Evolutionary conservation across 352 stramenopile species (phyloP).

Genomic region (Aphanomyces astaci): DNA sequence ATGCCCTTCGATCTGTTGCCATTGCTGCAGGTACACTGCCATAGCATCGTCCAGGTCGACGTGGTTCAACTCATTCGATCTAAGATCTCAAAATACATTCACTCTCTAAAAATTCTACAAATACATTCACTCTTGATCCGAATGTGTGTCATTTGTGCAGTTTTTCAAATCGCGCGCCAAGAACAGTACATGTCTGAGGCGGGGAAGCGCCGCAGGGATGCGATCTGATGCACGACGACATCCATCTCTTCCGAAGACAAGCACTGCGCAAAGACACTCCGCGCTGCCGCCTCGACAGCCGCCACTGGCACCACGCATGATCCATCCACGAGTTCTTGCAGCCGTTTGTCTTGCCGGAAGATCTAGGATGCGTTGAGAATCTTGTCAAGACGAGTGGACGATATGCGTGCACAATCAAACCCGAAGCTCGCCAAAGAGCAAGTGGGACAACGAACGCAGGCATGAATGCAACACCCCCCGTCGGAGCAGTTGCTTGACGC

Average conservation of each 20-base stretch:
- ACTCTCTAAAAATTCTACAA: too few species aligned
- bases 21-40: constrained; percentile 46
- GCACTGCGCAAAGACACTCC: constrained; percentile 38
- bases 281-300: constrained; percentile 30
- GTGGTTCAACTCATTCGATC: constrained; percentile 6
- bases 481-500: constrained; percentile 26
- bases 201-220: constrained; percentile 25
- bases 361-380: too few species aligned
- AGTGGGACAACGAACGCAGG: constrained; percentile 45
- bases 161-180: too few species aligned
- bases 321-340: constrained; percentile 48
- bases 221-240: constrained; percentile 32
- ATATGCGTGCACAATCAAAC: neutral
- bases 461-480: constrained; percentile 70
- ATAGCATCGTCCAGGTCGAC: constrained; percentile 68
- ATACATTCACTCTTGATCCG: too few species aligned
- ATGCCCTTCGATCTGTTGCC: constrained; percentile 36
- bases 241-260: constrained; percentile 34
- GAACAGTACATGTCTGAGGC: neutral
- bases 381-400: too few species aligned
- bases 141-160: too few species aligned
- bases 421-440: constrained; percentile 59
- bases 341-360: constrained; percentile 44
- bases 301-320: constrained; percentile 37
- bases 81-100: too few species aligned